Evolutionary conservation across 1,284 basidiomycete species (phyloP).

Genomic region (Phaffia rhodozyma): DNA sequence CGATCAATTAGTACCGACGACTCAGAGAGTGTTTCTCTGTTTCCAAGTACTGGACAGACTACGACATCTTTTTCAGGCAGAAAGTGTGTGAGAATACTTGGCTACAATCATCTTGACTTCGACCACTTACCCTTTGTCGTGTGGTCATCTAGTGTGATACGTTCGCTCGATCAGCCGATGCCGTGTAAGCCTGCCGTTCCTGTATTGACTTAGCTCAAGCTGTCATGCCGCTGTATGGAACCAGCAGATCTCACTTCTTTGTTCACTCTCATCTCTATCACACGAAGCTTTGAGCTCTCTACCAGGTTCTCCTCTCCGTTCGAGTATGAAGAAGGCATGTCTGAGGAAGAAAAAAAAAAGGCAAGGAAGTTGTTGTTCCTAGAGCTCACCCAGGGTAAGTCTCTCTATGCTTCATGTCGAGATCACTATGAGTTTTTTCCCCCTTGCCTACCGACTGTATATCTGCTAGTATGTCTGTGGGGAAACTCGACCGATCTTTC

Average conservation of each 20-base stretch:
- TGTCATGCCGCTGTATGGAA: no score
- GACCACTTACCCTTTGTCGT: neutral
- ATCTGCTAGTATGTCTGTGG: constrained; percentile 52
- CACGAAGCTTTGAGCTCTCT: constrained; percentile 63
- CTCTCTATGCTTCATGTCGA: constrained; percentile 19
- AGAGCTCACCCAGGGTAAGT: constrained; percentile 72
- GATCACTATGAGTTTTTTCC: neutral
- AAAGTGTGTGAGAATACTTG: constrained; percentile 42
- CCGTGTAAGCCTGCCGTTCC: constrained; percentile 41
- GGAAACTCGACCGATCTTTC: constrained; percentile 88
- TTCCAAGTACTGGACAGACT: constrained; percentile 63
- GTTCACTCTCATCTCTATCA: no score
- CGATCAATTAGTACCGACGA: constrained; percentile 53
- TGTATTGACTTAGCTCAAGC: no score
- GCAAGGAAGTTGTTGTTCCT: constrained; percentile 83
- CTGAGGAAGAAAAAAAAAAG: constrained; percentile 50
- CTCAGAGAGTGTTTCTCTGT: constrained; percentile 91
- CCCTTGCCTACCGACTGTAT: constrained; percentile 44
- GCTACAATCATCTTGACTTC: neutral
- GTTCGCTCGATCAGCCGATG: constrained; percentile 80
- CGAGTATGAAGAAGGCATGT: constrained; percentile 47
- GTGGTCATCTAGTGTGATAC: constrained; percentile 55
- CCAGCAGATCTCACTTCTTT: no score
- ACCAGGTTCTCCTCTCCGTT: constrained; percentile 82
- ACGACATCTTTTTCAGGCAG: constrained; percentile 66